Evolutionary conservation across 257 asterid species (phyloP), one percentile per base, ranked within the genome.

Genomic region (Penstemon newberryi): DNA sequence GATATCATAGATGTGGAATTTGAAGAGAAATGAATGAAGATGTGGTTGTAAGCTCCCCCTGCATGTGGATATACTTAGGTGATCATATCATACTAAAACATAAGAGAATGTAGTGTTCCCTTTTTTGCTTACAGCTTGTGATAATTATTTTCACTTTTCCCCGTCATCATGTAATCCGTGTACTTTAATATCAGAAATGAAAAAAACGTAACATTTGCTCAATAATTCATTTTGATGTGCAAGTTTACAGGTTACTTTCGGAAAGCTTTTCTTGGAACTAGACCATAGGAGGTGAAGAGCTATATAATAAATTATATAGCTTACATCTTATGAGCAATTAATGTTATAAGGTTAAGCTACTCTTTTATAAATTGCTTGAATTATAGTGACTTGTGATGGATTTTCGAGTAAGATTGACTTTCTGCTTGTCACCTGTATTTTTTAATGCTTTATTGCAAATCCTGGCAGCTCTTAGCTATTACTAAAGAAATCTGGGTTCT

Each of bases 1-100:
- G 91, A 89, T 58, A 56, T 91, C 62, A 94, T 94, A 7, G 99
- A 94, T 76, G 96, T 94, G 57, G 99, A 94, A 66, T 91, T 85
- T 74, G 97, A 94, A 82, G 99, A 94, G 78, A 91, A 84, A 84
- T 90, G 87, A 87, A 58, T 44, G 43, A 56, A 57, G 69, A 72
- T 49, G 61, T 41, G 63, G 75, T 71, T 18, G 65, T 60, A 69
- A 70, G 68, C 51, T 63, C 66, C 44, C 54, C 64, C 33, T 61
- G 63, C 67, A 50, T 69, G 67, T 69, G 69, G 81, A 72, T 66
- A 64, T 73, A 50, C 63, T 46, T 45, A 59, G 69, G 52, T 42
- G 45, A 66, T 62, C 57, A 50, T 51, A 36, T 76, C 54, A 52
- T 61, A 52, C 46, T 7, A 50, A 77, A 49, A 51, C 70, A 75